These are phyloP conservation scores for Carex pumila DNA, from an alignment of 176 grass and related monocot genomes.

Conservation along the genomic window DNA sequence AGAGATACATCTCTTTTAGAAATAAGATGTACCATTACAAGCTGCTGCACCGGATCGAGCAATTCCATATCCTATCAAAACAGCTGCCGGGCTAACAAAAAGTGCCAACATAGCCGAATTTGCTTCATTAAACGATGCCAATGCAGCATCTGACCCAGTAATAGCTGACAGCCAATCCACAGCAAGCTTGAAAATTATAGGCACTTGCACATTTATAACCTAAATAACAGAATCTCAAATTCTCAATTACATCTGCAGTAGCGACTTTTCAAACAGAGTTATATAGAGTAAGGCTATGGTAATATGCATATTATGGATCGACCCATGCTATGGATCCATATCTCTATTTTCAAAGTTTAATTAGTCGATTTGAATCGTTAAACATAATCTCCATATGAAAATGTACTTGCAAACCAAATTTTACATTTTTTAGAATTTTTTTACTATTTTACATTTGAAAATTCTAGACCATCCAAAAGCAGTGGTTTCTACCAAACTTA, in stretches of 20 bases:
- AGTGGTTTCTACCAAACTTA: too few species aligned
- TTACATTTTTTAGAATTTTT: too few species aligned
- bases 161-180: constrained; percentile 86
- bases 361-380: too few species aligned
- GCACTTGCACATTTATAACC: constrained; percentile 99
- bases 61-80: constrained; percentile 97
- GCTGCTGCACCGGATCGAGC: constrained; percentile 81
- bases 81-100: constrained; percentile 93
- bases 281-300: not conserved
- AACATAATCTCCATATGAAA: too few species aligned
- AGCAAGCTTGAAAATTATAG: constrained; percentile 98
- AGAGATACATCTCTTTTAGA: not conserved
- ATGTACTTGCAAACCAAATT: too few species aligned
- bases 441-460: too few species aligned
- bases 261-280: not conserved
- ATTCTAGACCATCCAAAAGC: too few species aligned
- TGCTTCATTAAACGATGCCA: constrained; percentile 81
- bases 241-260: not conserved
- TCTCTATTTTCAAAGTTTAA: too few species aligned
- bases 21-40: constrained; percentile 68
- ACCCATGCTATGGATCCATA: too few species aligned
- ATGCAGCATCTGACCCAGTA: constrained; percentile 49
- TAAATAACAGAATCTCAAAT: constrained; percentile 27
- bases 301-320: not conserved
- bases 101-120: constrained; percentile 92